Evolutionary conservation across 2,329 filamentous ascomycete species (phyloP).

Genomic region (Diaporthe sp.): DNA sequence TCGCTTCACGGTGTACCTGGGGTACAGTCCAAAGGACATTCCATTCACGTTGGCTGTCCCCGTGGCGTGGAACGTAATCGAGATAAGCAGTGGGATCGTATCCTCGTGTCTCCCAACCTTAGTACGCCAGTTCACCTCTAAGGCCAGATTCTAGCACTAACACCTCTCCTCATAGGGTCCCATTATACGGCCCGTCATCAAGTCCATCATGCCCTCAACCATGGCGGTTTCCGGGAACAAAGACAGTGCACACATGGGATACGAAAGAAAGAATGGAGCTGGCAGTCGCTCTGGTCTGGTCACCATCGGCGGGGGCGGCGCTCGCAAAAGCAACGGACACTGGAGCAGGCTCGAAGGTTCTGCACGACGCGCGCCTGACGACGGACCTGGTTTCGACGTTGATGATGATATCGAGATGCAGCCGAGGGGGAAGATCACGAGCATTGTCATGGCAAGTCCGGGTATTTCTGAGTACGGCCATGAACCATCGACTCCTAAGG

Average conservation of each 20-base stretch:
- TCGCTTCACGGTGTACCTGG: constrained; percentile 29
- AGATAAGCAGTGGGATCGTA: constrained; percentile 35
- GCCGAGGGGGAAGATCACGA: not conserved
- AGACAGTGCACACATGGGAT: not conserved
- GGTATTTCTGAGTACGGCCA: not conserved
- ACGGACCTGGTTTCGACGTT: not conserved
- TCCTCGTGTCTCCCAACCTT: constrained; percentile 34
- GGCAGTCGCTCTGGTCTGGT: constrained; percentile 7
- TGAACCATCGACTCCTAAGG: not conserved
- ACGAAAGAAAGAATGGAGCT: not conserved
- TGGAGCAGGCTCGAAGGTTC: constrained; percentile 30
- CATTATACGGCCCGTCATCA: constrained; percentile 27
- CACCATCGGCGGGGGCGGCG: constrained; percentile 28
- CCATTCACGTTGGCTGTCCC: constrained; percentile 43
- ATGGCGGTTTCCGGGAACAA: constrained; percentile 7
- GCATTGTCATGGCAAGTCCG: not conserved
- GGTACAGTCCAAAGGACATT: constrained; percentile 17
- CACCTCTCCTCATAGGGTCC: not conserved
- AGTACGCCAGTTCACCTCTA: not conserved
- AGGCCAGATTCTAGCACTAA: not conserved
- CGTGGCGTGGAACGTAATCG: constrained; percentile 33
- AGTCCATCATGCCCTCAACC: constrained; percentile 32
- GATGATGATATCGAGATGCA: constrained; percentile 23
- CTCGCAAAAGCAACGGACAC: constrained; percentile 3
- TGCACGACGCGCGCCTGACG: not conserved